Evolutionary conservation across 2,329 filamentous ascomycete species (phyloP).

Genomic region (Ustilaginoidea virens): DNA sequence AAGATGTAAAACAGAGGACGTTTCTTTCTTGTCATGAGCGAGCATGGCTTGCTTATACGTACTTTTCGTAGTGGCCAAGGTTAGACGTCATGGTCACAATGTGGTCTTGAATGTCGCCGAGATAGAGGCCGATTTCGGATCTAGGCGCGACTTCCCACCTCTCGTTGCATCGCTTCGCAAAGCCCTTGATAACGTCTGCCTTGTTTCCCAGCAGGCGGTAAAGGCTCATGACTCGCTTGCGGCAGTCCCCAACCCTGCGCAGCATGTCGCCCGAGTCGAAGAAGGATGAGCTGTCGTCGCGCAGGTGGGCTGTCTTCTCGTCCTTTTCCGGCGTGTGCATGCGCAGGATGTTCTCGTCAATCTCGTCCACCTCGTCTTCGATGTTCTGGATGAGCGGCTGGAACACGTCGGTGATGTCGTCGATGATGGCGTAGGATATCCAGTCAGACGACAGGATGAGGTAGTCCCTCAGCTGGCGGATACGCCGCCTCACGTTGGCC

Average conservation of each 20-base stretch:
- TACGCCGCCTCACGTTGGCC: conserved; percentile 84
- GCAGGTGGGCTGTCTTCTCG: conserved; percentile 29
- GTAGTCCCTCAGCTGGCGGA: conserved; percentile 88
- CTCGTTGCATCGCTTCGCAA: conserved; percentile 95
- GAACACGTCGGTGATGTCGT: conserved; percentile 96
- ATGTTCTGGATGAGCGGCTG: conserved; percentile 83
- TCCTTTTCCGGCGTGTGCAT: conserved; percentile 50
- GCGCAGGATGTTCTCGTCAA: conserved; percentile 78
- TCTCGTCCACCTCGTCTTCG: conserved; percentile 92
- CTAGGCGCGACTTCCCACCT: conserved; percentile 92
- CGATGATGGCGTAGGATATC: conserved; percentile 96
- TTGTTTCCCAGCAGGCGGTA: conserved; percentile 92
- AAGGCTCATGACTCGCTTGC: conserved; percentile 94
- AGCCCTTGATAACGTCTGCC: conserved; percentile 97
- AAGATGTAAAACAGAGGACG: too few relatives aligned
- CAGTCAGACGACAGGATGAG: conserved; percentile 86
- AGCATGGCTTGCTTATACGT: conserved; percentile 18
- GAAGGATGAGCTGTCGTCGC: conserved; percentile 27
- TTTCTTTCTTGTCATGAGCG: neutral
- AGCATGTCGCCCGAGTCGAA: conserved; percentile 62
- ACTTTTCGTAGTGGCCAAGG: conserved; percentile 92
- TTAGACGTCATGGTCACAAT: conserved; percentile 99
- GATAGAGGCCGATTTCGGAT: conserved; percentile 90
- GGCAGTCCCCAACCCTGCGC: conserved; percentile 77
- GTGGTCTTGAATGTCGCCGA: conserved; percentile 97